Conservation (phyloP, 805 yeast genomes). For the Ogataea philodendri region DNA sequence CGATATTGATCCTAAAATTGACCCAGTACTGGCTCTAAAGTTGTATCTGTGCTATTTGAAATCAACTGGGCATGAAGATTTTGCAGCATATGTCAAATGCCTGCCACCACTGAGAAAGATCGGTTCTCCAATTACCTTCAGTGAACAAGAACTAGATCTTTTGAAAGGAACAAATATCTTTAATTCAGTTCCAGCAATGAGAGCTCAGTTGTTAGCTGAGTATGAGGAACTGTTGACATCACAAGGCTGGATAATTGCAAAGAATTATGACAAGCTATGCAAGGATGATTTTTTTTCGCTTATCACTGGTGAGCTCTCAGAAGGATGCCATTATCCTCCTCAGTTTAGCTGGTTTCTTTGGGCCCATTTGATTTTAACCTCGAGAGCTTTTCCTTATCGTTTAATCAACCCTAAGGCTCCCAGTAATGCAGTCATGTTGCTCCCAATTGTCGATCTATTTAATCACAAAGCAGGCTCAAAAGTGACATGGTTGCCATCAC, state of each 20-base stretch:
- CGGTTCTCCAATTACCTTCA: conserved; percentile 65
- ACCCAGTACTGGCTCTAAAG: conserved; percentile 18
- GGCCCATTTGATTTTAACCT: conserved; percentile 69
- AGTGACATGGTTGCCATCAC: conserved; percentile 58
- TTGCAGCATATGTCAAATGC: conserved; percentile 42
- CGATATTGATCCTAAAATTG: conserved; percentile 1
- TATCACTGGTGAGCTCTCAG: conserved; percentile 27
- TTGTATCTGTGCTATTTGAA: conserved; percentile 20
- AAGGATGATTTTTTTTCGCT: conserved; percentile 7
- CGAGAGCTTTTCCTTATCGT: conserved; percentile 79
- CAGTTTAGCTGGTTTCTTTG: conserved; percentile 63
- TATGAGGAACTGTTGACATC: conserved; percentile 38
- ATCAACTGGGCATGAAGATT: neutral
- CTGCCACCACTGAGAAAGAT: conserved; percentile 46
- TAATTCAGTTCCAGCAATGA: conserved; percentile 44
- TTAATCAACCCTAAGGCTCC: conserved; percentile 37
- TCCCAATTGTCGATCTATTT: conserved; percentile 76
- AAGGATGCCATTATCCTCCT: conserved; percentile 26
- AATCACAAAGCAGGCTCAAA: conserved; percentile 65
- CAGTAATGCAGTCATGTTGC: conserved; percentile 46
- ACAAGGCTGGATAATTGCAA: neutral
- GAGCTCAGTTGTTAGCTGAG: conserved; percentile 48
- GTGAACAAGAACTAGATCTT: conserved; percentile 43
- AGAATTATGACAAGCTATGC: conserved; percentile 10
- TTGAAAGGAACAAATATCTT: conserved; percentile 63